phyloP scores from a whole-genome alignment of 2,329 filamentous ascomycete species.

The Claviceps spartinae region DNA sequence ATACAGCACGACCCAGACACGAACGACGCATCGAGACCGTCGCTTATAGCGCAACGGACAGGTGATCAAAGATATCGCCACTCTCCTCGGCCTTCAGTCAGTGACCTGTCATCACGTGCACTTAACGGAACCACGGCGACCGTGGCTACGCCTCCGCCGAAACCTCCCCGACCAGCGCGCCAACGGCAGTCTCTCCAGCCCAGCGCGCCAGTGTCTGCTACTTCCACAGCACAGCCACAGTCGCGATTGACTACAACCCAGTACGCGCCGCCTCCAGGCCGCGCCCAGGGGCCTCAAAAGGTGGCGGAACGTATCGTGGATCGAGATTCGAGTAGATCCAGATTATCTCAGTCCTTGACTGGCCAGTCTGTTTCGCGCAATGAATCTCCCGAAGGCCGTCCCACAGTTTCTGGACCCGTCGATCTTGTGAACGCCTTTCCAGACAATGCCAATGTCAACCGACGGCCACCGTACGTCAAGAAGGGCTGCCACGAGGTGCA shows the following conservation, averaged over 20 bases:
- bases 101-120: slow-evolving; percentile 6
- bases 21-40: slow-evolving; percentile 24
- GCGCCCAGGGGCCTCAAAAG: slow-evolving; percentile 19
- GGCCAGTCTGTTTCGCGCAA: not conserved
- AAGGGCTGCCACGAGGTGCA: slow-evolving; percentile 61
- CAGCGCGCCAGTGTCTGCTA: slow-evolving; percentile 9
- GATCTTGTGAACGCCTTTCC: slow-evolving; percentile 56
- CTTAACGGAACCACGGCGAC: not conserved
- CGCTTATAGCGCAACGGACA: slow-evolving; percentile 26
- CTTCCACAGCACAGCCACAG: slow-evolving; percentile 16
- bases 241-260: slow-evolving; percentile 13
- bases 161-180: slow-evolving; percentile 27
- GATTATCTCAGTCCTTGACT: slow-evolving; percentile 7
- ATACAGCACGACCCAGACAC: slow-evolving; percentile 30
- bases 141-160: slow-evolving; percentile 22
- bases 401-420: slow-evolving; percentile 27
- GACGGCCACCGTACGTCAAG: slow-evolving; percentile 64
- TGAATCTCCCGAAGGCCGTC: slow-evolving; percentile 8
- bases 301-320: slow-evolving; percentile 23
- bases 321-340: slow-evolving; percentile 7
- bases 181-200: slow-evolving; percentile 12
- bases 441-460: slow-evolving; percentile 71
- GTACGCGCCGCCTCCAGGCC: slow-evolving; percentile 17
- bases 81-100: slow-evolving; percentile 31
- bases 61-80: slow-evolving; percentile 34